Evolutionary conservation across 306 rosid species (phyloP).

Genomic region (Gastrolobium bilobum): DNA sequence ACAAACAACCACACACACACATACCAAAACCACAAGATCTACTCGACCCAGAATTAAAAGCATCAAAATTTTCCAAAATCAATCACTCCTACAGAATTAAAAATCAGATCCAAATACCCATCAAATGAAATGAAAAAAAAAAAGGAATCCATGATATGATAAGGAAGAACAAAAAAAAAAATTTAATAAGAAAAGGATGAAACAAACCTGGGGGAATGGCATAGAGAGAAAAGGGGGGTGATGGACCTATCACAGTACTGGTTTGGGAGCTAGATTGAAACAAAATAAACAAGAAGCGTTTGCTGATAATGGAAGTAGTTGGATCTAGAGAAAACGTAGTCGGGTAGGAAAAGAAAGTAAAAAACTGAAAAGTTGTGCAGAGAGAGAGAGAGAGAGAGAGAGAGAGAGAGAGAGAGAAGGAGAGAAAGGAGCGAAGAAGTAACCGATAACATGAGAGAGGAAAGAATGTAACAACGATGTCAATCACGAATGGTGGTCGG

Average conservation of each 20-base stretch:
- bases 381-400: neutral
- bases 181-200: neutral
- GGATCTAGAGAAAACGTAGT: slow-evolving; percentile 52
- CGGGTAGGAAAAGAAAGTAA: slow-evolving; percentile 42
- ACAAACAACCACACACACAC: neutral
- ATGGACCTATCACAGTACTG: neutral
- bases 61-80: neutral
- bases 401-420: neutral
- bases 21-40: slow-evolving; percentile 35
- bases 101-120: slow-evolving; percentile 46
- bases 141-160: neutral
- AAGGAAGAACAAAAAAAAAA: neutral
- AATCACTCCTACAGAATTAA: slow-evolving; percentile 23
- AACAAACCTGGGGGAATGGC: slow-evolving; percentile 58
- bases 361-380: slow-evolving; percentile 21
- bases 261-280: slow-evolving; percentile 2
- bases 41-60: slow-evolving; percentile 30
- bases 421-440: neutral
- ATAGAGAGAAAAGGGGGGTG: slow-evolving; percentile 48
- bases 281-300: neutral
- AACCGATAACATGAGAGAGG: slow-evolving; percentile 45
- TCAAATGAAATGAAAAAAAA: neutral
- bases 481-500: slow-evolving; percentile 25
- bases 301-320: slow-evolving; percentile 31
- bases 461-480: slow-evolving; percentile 23